Base-by-base conservation (phyloP, 352 stramenopile genomes). In the Globisporangium parvum region DNA sequence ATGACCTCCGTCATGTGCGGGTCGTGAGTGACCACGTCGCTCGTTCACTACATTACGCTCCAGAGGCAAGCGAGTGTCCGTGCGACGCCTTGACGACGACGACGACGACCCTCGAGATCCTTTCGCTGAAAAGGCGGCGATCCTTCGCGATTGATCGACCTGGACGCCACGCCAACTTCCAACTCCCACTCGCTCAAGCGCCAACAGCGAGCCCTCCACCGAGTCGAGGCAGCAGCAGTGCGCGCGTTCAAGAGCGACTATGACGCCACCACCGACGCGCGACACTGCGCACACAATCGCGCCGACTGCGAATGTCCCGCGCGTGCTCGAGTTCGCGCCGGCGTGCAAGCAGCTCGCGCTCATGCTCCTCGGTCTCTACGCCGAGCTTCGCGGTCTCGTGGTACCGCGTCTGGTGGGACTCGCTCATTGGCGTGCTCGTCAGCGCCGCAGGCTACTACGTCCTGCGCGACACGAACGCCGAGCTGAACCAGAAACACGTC, bases 381-480 rank as follows among this genome's bases (percentile, higher is more conserved):
- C 73, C 39, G 51, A 86, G 78, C 64, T 88, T 92, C 66, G 70
- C 71, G 18, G 65, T 85, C n/a, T 85, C 79, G 35, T 92, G 82
- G 82, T 90, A 88, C 67, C 67, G 70, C 42, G 77, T 92, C 37
- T 92, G 77, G 78, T 92, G 81, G 81, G 81, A 92, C 65, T 80
- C 77, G 39, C 58, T 87, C 60, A 77, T 90, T 44, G 74, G 71
- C 5, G 37, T 92, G 3, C 21, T 62, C 12, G 73, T 87, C 24
- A 73, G 70, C 24, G 45, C 49, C 17, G 71, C 66, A 24, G 82
- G 79, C 28, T 88, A 85, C 59, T 86, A 78, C 61, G 59, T 55
- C 33, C 68, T 92, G 10, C 65, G 51, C 39, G 65, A 87, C 59
- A 70, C 68, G 28, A 80, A 77, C 53, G 62, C 53, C 18, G 65